Evolutionary conservation across 2,329 filamentous ascomycete genomes (phyloP).

Genomic region (Tolypocladium pustulatum): DNA sequence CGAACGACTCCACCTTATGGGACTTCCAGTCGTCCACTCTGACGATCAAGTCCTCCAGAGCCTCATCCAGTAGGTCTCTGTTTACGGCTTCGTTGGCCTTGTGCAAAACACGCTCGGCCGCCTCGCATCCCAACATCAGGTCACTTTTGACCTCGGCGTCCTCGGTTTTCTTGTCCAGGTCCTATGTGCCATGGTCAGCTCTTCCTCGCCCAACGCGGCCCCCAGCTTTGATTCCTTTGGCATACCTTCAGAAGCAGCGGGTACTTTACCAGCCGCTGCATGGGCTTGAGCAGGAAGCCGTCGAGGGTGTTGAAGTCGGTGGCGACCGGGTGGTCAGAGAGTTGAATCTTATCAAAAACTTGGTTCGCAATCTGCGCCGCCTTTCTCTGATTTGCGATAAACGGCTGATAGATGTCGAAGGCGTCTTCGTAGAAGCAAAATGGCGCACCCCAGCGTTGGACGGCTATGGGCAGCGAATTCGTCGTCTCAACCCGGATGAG

Average conservation of each 20-base stretch:
- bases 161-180: conserved; percentile 77
- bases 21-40: conserved; percentile 97
- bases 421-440: conserved; percentile 77
- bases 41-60: conserved; percentile 67
- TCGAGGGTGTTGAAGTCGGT: conserved; percentile 80
- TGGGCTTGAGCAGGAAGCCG: conserved; percentile 90
- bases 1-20: conserved; percentile 83
- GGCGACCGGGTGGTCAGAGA: conserved; percentile 68
- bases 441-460: conserved; percentile 90
- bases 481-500: conserved; percentile 93
- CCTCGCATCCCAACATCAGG: conserved; percentile 65
- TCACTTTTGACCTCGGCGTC: conserved; percentile 62
- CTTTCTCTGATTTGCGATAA: conserved; percentile 92
- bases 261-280: conserved; percentile 92
- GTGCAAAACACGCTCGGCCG: conserved; percentile 69
- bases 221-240: conserved; percentile 6
- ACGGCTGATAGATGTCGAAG: conserved; percentile 90
- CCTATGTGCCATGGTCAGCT: conserved; percentile 33
- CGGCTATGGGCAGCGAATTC: conserved; percentile 65
- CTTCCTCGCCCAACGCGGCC: background rate
- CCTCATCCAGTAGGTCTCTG: conserved; percentile 73
- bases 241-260: conserved; percentile 74
- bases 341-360: conserved; percentile 77
- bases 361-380: conserved; percentile 76
- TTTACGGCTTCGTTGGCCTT: conserved; percentile 88